A percentile compares a stretch with the other conserved stretches of the same genome.
phyloP scores from a whole-genome alignment of 176 grass and related monocot genomes.

The Dendrocalamus sinicus region DNA sequence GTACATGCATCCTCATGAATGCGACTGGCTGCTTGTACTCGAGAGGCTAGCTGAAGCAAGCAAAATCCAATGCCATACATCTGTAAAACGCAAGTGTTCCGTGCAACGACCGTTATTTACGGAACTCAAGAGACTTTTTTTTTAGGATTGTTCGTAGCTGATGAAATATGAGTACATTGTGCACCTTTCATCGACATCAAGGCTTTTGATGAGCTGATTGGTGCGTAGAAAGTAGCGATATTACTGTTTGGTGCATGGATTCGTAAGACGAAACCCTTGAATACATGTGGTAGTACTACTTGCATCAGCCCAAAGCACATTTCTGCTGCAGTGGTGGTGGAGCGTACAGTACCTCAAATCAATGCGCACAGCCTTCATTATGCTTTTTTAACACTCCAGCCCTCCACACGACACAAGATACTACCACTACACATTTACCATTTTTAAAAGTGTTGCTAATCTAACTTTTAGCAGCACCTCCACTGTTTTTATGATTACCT shows the following conservation, averaged over 20 bases:
- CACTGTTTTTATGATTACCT: too few species aligned
- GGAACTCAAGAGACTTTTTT: background rate
- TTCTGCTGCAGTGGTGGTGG: background rate
- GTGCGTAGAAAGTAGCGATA: background rate
- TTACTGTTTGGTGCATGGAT: background rate
- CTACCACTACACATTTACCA: too few species aligned
- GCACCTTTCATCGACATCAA: background rate
- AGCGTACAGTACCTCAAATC: background rate
- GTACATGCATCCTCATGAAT: constrained; percentile 29
- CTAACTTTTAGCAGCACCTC: too few species aligned
- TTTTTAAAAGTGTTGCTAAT: too few species aligned
- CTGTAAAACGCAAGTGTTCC: background rate
- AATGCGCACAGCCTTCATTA: background rate
- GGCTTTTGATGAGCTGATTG: background rate
- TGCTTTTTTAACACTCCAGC: background rate
- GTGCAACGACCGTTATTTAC: background rate
- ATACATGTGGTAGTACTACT: background rate
- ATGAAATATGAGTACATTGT: too few species aligned
- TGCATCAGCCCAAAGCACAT: constrained; percentile 8
- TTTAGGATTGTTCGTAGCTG: too few species aligned
- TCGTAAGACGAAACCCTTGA: background rate
- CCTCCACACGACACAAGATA: too few species aligned
- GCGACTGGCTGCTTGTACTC: constrained; percentile 6
- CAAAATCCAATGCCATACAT: background rate
- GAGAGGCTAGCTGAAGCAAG: constrained; percentile 7